Conservation (phyloP, 306 rosid species). For the Acacia crassicarpa region DNA sequence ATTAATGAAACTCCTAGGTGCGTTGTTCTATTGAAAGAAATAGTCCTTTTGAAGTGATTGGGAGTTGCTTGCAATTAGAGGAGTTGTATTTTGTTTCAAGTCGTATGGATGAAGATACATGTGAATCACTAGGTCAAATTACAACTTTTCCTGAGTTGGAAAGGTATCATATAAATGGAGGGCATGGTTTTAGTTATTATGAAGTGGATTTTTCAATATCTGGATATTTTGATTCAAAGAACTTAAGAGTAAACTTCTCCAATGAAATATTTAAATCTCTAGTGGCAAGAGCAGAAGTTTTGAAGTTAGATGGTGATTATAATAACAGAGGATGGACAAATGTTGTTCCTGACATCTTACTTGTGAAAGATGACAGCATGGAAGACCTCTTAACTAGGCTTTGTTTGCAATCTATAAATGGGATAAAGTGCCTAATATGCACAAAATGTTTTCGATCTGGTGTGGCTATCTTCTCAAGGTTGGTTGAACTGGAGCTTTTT, state of each 20-base stretch:
- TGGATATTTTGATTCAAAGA: background rate
- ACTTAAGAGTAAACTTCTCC: background rate
- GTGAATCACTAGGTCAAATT: background rate
- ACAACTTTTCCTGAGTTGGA: background rate
- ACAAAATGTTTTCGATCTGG: background rate
- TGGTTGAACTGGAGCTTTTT: background rate
- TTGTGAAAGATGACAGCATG: background rate
- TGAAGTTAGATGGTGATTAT: background rate
- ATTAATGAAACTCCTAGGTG: too few species aligned
- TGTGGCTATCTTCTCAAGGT: constrained; percentile 10
- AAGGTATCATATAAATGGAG: background rate
- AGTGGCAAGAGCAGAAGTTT: background rate
- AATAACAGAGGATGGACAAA: constrained; percentile 3
- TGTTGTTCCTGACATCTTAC: constrained; percentile 25
- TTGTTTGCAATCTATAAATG: background rate
- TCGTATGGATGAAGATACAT: accelerated
- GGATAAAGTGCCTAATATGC: background rate
- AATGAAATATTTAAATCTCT: background rate
- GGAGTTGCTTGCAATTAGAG: constrained; percentile 5
- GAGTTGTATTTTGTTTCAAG: constrained; percentile 12
- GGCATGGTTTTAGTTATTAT: too few species aligned
- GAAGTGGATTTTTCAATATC: background rate
- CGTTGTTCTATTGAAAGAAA: background rate
- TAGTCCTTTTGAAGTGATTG: constrained; percentile 23
- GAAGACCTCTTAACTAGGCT: background rate